These are phyloP conservation scores for Sanghuangporus sanghuang DNA, from an alignment of 1,284 basidiomycete genomes.

Conservation along the genomic window DNA sequence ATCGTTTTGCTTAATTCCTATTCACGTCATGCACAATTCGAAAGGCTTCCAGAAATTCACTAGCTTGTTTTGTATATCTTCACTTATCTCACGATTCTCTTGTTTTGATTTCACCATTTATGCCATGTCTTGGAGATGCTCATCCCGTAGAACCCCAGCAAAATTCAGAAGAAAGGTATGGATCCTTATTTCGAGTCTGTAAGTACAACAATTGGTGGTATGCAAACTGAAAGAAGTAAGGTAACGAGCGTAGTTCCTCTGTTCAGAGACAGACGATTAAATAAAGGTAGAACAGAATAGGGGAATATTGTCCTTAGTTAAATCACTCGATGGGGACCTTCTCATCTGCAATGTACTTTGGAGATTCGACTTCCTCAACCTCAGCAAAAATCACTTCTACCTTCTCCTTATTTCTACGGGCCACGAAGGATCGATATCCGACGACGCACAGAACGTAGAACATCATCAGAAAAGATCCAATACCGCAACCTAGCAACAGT, in stretches of 20 bases:
- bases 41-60: not conserved
- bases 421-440: constrained; percentile 42
- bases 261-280: not conserved
- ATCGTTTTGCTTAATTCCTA: not conserved
- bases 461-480: constrained; percentile 75
- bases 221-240: not conserved
- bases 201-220: constrained; percentile 7
- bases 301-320: not conserved
- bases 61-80: not conserved
- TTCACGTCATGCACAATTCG: not conserved
- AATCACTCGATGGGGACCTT: constrained; percentile 28
- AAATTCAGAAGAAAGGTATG: not conserved
- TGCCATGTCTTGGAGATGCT: not conserved
- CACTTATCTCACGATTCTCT: not conserved
- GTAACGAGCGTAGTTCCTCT: constrained; percentile 1
- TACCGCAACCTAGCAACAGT: constrained; percentile 58
- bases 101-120: not conserved
- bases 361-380: constrained; percentile 20
- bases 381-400: constrained; percentile 33
- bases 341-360: constrained; percentile 34
- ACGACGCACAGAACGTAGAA: constrained; percentile 65
- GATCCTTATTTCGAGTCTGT: not conserved
- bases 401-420: constrained; percentile 29
- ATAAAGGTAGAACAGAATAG: not conserved
- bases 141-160: not conserved